Evolutionary conservation across 805 yeast species (phyloP), one percentile per base, ranked within the genome.

Genomic region (Scheffersomyces amazonensis): DNA sequence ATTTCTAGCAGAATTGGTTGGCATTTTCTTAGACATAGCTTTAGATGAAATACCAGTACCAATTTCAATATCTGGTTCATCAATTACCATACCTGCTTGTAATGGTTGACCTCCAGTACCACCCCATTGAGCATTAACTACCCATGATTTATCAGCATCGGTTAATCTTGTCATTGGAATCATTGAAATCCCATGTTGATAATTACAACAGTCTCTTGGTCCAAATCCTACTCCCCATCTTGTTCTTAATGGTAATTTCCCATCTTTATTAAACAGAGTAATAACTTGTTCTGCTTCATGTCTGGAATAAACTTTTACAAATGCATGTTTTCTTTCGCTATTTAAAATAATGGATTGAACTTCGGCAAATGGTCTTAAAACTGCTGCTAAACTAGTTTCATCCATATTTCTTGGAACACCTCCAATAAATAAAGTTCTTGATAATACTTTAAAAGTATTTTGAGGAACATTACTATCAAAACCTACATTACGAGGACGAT

Each of bases 161-260:
- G 99, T 93, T 49, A 93, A 73, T 52, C 96, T 78, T 42, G 77
- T 78, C 35, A 93, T 66, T 12, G 98, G 96, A 44, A 93, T 88
- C 25, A 89, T 77, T 43, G 96, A 84, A 27, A 83, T 74, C 44
- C 99, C 99, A 41, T 83, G 83, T 55, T 83, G 90, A 63, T 93
- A 93, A 63, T 93, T 95, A 60, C 96, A 87, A 69, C 98, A 91
- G 61, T 93, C 98, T 69, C 99, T 80, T 38, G 99, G 99, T 4
- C 99, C 99, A 56, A 86, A 93, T 1, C 99, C 99, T 45, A 93
- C 98, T 49, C 98, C 99, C 99, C 99, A 93, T 58, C 96, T 77
- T 4, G 95, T 87, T 64, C 98, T 78, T 49, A 93, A 69, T 49
- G 78, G 68, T 56, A 69, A 65, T 8, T 76, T 61, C 29, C 84